Evolutionary conservation across 1,284 basidiomycete species (phyloP).

Genomic region (Coniferiporia sulphurascens): DNA sequence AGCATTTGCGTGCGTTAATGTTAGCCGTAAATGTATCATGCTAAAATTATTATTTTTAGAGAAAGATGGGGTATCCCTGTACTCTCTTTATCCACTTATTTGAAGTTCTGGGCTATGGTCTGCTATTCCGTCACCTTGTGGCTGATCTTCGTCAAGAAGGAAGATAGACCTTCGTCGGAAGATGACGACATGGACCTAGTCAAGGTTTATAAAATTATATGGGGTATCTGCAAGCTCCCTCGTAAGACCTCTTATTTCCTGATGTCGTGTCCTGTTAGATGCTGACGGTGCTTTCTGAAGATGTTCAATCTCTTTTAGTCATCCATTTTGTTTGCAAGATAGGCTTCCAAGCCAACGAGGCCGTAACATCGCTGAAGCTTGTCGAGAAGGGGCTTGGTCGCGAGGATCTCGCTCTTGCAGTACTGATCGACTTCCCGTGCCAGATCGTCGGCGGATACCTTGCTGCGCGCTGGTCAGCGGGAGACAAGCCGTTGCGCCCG

Average conservation of each 20-base stretch:
- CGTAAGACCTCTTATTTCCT: conserved; percentile 50
- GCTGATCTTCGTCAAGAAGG: conserved; percentile 86
- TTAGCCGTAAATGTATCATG: no score
- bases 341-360: conserved; percentile 94
- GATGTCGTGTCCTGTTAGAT: background rate
- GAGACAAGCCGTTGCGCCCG: conserved; percentile 69
- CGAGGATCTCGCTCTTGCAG: conserved; percentile 93
- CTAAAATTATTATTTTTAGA: conserved; percentile 36
- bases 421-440: conserved; percentile 97
- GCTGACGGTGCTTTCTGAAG: conserved; percentile 37
- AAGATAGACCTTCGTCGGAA: conserved; percentile 72
- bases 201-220: conserved; percentile 92
- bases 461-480: conserved; percentile 89
- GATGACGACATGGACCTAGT: conserved; percentile 88
- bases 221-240: conserved; percentile 87
- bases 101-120: conserved; percentile 81
- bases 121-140: conserved; percentile 85
- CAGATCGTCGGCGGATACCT: conserved; percentile 95
- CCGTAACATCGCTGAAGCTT: conserved; percentile 89
- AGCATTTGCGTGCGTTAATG: conserved; percentile 78
- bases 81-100: conserved; percentile 77
- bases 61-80: conserved; percentile 84
- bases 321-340: conserved; percentile 93
- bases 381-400: conserved; percentile 95
- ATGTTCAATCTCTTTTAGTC: conserved; percentile 85